Percentiles rank a stretch among this genome's conserved stretches.
Conservation (phyloP, 306 rosid species). For the Vigna nakashimae region DNA sequence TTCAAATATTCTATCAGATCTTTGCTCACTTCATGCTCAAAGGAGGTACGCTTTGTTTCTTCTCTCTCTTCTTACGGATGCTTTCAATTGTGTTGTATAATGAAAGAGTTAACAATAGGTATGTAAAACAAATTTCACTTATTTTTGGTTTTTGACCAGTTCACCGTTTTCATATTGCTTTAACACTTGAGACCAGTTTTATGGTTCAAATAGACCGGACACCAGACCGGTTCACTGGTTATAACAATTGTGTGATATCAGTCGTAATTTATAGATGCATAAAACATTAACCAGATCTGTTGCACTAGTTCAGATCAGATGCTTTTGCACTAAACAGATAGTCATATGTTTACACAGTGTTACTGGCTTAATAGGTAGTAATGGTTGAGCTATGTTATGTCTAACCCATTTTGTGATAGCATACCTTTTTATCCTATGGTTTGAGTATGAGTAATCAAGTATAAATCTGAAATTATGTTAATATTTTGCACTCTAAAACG, state of each 20-base stretch:
- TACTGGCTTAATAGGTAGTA: slow-evolving; percentile 1
- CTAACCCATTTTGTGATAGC: slow-evolving; percentile 2
- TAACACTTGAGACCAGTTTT: no score
- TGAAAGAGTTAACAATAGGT: background rate
- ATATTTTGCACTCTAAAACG: slow-evolving; percentile 27
- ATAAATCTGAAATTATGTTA: slow-evolving; percentile 6
- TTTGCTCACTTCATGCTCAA: slow-evolving; percentile 66
- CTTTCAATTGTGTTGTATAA: background rate
- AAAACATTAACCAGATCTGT: slow-evolving; percentile 3
- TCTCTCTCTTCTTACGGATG: background rate
- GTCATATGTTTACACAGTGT: background rate
- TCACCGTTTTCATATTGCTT: no score
- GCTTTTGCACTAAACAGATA: slow-evolving; percentile 25
- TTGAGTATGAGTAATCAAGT: slow-evolving; percentile 12
- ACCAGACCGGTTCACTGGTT: no score
- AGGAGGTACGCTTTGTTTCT: slow-evolving; percentile 52
- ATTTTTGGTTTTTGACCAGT: background rate
- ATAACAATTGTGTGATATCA: slow-evolving; percentile 13
- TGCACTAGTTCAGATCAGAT: slow-evolving; percentile 10
- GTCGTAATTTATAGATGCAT: background rate
- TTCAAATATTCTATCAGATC: slow-evolving; percentile 62
- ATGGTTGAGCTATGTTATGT: slow-evolving; percentile 11
- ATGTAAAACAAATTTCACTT: no score
- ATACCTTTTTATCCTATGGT: background rate
- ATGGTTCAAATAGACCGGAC: no score